These are phyloP conservation scores for Cladosporium oxysporum DNA, from an alignment of 2,329 filamentous ascomycete genomes.

Conservation along the genomic window DNA sequence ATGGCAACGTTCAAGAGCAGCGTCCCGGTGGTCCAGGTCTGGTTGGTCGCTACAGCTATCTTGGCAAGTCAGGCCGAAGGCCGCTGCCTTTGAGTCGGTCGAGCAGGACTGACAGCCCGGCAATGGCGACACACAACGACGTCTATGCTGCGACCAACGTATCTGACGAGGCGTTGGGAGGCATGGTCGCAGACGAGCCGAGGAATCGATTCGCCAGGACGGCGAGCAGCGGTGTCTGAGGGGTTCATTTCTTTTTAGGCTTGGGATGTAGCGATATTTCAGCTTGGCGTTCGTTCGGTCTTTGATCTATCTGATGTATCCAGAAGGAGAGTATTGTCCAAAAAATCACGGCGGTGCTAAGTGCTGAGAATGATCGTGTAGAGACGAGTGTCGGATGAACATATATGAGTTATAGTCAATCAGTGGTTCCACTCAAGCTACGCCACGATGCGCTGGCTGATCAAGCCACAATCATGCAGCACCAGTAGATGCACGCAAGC, in stretches of 20 bases:
- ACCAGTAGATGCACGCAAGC: too few species aligned
- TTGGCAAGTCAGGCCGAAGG: neutral
- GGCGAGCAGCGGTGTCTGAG: constrained; percentile 27
- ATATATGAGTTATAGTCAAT: too few species aligned
- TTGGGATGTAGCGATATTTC: neutral
- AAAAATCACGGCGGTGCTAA: neutral
- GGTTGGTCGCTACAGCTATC: constrained; percentile 9
- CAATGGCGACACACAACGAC: neutral
- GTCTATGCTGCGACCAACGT: neutral
- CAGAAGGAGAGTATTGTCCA: neutral
- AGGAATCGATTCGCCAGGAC: constrained; percentile 26
- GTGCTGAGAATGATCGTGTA: neutral
- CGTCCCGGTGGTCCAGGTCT: neutral
- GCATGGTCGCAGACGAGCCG: constrained; percentile 16
- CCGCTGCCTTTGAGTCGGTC: neutral
- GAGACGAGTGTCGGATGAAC: too few species aligned
- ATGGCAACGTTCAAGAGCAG: constrained; percentile 14
- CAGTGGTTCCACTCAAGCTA: too few species aligned
- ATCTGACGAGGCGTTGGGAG: neutral
- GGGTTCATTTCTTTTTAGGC: neutral
- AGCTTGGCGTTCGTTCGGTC: neutral
- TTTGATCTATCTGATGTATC: neutral
- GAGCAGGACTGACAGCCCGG: constrained; percentile 11
- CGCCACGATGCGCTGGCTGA: too few species aligned
- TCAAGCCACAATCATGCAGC: too few species aligned